A percentile compares a stretch with the other conserved stretches of the same genome.
These are phyloP conservation scores for Barbatosphaeria neglecta DNA, from an alignment of 495 filamentous ascomycete species.

Conservation along the genomic window DNA sequence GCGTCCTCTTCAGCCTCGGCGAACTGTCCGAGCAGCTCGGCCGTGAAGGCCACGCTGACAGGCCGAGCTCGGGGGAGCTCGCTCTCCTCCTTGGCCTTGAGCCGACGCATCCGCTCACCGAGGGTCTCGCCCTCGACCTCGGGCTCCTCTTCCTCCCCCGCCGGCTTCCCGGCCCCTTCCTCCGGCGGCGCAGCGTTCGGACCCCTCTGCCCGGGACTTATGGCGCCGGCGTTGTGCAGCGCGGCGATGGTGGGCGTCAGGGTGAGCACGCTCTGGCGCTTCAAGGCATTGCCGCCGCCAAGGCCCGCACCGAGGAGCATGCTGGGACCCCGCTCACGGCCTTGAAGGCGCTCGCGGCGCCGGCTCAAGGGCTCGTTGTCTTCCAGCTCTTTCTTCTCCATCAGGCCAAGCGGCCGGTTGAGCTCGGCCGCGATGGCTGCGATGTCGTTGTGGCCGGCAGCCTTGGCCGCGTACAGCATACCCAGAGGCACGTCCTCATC, in stretches of 20 bases:
- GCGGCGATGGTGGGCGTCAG: conserved; percentile 10
- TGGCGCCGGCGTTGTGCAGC: background rate
- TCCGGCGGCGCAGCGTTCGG: conserved; percentile 13
- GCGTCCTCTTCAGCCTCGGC: conserved; percentile 32
- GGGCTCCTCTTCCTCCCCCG: conserved; percentile 50
- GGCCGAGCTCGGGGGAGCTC: conserved; percentile 41
- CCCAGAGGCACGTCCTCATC: conserved; percentile 78
- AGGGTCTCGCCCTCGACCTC: conserved; percentile 76
- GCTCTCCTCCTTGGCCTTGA: conserved; percentile 45
- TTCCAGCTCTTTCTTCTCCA: conserved; percentile 76
- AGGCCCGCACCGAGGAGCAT: conserved; percentile 5
- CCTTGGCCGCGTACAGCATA: conserved; percentile 57
- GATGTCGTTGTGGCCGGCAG: conserved; percentile 36
- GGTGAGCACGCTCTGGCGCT: conserved; percentile 29
- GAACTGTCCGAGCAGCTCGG: conserved; percentile 64
- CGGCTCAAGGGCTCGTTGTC: conserved; percentile 82
- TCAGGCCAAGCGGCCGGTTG: conserved; percentile 65
- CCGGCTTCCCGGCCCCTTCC: conserved; percentile 4
- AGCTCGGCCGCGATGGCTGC: conserved; percentile 37
- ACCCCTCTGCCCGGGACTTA: conserved; percentile 10
- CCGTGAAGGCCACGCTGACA: conserved; percentile 65
- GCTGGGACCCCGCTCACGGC: conserved; percentile 16
- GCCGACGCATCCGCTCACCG: conserved; percentile 57
- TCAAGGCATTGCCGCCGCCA: conserved; percentile 6
- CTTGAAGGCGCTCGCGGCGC: conserved; percentile 66